Base-by-base conservation (phyloP, 768 basidiomycete genomes). In the Tricholoma hemisulphureum region DNA sequence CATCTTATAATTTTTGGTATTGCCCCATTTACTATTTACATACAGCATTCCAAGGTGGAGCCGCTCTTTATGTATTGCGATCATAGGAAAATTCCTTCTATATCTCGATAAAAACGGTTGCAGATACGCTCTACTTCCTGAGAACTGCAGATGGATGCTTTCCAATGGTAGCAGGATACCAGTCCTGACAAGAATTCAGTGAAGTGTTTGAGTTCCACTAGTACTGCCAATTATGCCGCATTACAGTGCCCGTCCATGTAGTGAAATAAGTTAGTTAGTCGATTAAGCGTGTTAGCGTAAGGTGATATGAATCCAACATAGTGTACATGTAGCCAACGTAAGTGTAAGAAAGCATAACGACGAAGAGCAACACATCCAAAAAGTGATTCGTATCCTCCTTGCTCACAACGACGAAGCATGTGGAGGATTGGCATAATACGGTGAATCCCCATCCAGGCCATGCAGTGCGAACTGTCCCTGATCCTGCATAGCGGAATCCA, bases 381-480 rank as follows among this genome's bases (percentile, higher is more conserved):
- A 35, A 18, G 11, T 41, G 20, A 6, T 46, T 26, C 14, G 18
- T 46, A 7, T 46, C 23, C 28, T 49, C 46, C 9, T n/a, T n/a
- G n/a, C n/a, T 49, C 46, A 49, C 24, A 49, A 9, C 7, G 46
- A 48, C 34, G 65, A 61, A 55, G 58, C 58, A 53, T 63, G 61
- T 3, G 61, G 58, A 8, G 57, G 32, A 26, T 61, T 61, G 9
- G 53, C 11, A 46, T 62, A 65, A 52, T 56, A 67, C 31, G 59
- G 39, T 3, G 46, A n/a, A 32, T 61, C 62, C 8, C 60, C 58
- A 5, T 61, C 61, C 51, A 63, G 56, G 16, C 53, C 24, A 37
- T 65, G 61, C 16, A 65, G 20, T 16, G 59, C 59, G 53, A 61
- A 67, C 58, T 52, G 60, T 6, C 52, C 51, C 51, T 63, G 64